Percentiles rank a stretch among this genome's conserved stretches.
phyloP scores from a whole-genome alignment of 768 basidiomycete species.

The Sistotremastrum suecicum region DNA sequence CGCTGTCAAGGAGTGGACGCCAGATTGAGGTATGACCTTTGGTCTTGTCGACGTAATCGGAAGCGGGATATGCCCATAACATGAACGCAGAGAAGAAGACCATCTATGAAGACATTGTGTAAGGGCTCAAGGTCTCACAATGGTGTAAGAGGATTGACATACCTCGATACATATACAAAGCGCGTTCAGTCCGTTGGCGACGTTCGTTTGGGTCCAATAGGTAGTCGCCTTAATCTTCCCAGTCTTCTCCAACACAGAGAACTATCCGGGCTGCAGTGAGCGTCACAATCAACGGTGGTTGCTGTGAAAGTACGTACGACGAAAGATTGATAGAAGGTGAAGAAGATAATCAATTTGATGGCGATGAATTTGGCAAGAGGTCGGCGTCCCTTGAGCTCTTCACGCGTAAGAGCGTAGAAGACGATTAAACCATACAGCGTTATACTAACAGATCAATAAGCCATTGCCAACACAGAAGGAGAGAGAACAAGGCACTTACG shows the following conservation, averaged over 20 bases:
- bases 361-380: conserved; percentile 77
- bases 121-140: not conserved
- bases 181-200: conserved; percentile 73
- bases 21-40: conserved; percentile 40
- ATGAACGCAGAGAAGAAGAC: conserved; percentile 64
- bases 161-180: conserved; percentile 78
- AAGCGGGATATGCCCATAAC: conserved; percentile 70
- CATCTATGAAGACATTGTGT: conserved; percentile 37
- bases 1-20: conserved; percentile 54
- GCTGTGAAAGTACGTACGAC: conserved; percentile 30
- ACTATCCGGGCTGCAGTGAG: not conserved
- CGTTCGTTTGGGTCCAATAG: conserved; percentile 76
- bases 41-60: conserved; percentile 35
- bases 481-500: conserved; percentile 23
- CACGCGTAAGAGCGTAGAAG: conserved; percentile 70
- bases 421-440: conserved; percentile 78
- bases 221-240: conserved; percentile 33
- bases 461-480: not conserved
- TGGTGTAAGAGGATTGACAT: conserved; percentile 8
- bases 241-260: not conserved
- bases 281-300: not conserved
- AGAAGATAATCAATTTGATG: conserved; percentile 80
- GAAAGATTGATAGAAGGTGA: conserved; percentile 80
- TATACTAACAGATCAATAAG: conserved; percentile 27
- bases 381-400: conserved; percentile 61